Evolutionary conservation across 1,139 yeast genomes (phyloP), one percentile per base, ranked within the genome.

Genomic region (Candida tropicalis): DNA sequence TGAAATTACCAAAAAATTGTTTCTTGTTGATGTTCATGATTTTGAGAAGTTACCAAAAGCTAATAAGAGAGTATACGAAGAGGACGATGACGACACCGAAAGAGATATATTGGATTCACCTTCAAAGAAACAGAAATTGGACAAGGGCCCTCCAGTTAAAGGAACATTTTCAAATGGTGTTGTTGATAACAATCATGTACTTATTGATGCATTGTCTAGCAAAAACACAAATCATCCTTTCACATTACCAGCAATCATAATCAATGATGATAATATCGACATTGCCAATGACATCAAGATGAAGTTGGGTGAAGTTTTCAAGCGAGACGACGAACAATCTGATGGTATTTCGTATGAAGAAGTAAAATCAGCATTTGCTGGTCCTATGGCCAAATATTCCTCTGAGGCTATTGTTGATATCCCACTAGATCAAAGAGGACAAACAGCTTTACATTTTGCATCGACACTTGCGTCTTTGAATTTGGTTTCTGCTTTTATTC

Each of bases 211-310:
- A 45, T 49, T 63, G 12, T 53, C 55, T 16, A 42, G 49, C n/a
- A 60, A 65, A 8, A 75, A 77, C 45, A 62, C 75, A 11, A 75
- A 76, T 52, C 63, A 66, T 35, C 84, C 84, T 4, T 77, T 65
- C 54, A 65, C 87, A 0, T 59, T 82, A 41, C 79, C 77, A 17
- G 87, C 90, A 0, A 53, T 82, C 23, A 59, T 67, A 2, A 64
- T 64, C 10, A 62, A 64, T 31, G 52, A 66, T 53, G 40, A 57
- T 62, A 55, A 64, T 34, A 39, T 49, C 2, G 65, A 61, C 9
- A 38, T 60, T 12, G 73, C 84, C 1, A 74, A 81, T 39, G 85
- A 79, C 31, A 63, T 82, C 24, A 77, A 59, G 77, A 81, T 35
- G 72, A 81, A 55, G 65, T 84, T 44, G 73, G 52, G 66, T 17